A percentile compares a stretch with the other conserved stretches of the same genome.
Conservation (phyloP, 768 basidiomycete species). For the Leucosporidium creatinivorum region DNA sequence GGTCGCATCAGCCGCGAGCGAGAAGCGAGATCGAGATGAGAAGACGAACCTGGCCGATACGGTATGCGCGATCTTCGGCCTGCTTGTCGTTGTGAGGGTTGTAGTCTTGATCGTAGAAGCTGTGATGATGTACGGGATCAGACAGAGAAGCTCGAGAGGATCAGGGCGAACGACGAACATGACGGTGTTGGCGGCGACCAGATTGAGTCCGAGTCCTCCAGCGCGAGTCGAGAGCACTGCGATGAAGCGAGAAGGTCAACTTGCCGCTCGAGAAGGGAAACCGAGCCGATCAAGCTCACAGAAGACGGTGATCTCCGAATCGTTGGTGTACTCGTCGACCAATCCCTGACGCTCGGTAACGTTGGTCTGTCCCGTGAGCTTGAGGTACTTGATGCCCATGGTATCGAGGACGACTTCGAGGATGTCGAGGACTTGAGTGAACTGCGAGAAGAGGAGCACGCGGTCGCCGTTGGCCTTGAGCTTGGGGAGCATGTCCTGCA, state of each 20-base stretch:
- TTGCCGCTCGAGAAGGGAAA: neutral
- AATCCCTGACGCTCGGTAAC: conserved; percentile 88
- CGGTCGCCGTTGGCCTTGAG: conserved; percentile 67
- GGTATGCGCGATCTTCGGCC: conserved; percentile 93
- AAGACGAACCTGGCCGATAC: conserved; percentile 66
- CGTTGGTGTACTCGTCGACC: conserved; percentile 91
- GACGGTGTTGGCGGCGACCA: conserved; percentile 91
- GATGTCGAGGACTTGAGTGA: conserved; percentile 92
- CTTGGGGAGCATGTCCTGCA: conserved; percentile 62
- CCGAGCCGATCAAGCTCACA: conserved; percentile 53
- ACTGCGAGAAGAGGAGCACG: conserved; percentile 91
- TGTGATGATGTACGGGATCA: neutral
- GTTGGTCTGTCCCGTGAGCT: conserved; percentile 85
- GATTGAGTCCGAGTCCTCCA: conserved; percentile 91
- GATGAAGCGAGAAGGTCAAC: neutral
- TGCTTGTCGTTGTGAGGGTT: conserved; percentile 76
- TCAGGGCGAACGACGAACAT: conserved; percentile 55
- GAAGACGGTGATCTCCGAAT: conserved; percentile 78
- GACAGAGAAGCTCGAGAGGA: no score
- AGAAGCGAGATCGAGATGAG: neutral
- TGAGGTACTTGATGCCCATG: conserved; percentile 62
- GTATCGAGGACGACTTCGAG: conserved; percentile 72
- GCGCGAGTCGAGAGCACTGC: conserved; percentile 77
- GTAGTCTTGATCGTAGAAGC: neutral
- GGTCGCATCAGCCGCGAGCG: no score